Evolutionary conservation across 805 yeast genomes (phyloP).

Genomic region (Diddensiella caesifluorescens): DNA sequence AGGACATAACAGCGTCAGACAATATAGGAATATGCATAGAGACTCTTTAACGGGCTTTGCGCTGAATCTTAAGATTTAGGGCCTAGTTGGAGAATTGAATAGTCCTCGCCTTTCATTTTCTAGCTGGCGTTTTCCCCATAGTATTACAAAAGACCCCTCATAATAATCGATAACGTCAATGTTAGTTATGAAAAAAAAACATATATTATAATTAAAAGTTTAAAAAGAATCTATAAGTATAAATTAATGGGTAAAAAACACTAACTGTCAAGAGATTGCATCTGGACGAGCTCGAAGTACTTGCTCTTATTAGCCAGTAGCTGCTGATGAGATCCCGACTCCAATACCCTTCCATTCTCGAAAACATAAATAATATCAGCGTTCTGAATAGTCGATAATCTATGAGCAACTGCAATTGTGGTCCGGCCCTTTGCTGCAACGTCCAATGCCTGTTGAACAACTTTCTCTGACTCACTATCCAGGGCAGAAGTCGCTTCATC

Average conservation of each 20-base stretch:
- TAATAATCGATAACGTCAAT: too few species aligned
- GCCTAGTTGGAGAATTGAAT: too few species aligned
- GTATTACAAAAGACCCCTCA: too few species aligned
- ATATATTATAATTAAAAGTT: not conserved
- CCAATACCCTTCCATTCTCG: conserved; percentile 56
- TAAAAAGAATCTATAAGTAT: not conserved
- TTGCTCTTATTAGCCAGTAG: conserved; percentile 38
- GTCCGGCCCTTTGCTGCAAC: conserved; percentile 68
- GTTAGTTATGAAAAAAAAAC: not conserved
- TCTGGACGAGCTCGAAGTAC: conserved; percentile 37
- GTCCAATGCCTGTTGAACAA: conserved; percentile 66
- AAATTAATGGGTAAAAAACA: not conserved
- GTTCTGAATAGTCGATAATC: conserved; percentile 62
- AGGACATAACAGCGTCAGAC: too few species aligned
- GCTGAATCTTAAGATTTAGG: too few species aligned
- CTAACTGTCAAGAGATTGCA: conserved; percentile 33
- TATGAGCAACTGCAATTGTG: conserved; percentile 79
- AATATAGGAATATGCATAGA: too few species aligned
- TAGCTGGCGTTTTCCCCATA: too few species aligned
- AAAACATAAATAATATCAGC: conserved; percentile 60
- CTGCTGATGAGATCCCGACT: conserved; percentile 50
- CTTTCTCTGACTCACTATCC: conserved; percentile 67
- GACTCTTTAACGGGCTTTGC: too few species aligned
- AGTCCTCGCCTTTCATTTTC: too few species aligned
- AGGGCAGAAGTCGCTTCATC: conserved; percentile 70